Conservation (phyloP, 106 monocot genomes). For the Apostasia shenzhenica region DNA sequence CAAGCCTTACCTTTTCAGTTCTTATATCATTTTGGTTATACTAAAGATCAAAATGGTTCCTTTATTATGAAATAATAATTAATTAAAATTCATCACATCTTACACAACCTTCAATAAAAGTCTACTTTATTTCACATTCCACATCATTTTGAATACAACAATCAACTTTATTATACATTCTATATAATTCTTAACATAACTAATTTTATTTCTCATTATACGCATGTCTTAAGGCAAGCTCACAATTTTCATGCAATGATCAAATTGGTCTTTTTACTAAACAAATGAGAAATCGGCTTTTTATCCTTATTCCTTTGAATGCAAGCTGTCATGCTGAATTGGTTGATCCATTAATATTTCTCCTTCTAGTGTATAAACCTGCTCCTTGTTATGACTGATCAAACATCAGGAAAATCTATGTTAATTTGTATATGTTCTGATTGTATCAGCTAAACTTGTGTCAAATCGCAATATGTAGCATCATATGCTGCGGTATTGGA, state of each 20-base stretch:
- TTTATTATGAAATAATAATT: no score
- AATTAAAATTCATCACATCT: no score
- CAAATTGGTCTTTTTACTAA: background rate
- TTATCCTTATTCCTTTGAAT: background rate
- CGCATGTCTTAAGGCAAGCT: no score
- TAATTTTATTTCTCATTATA: background rate
- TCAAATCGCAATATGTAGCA: background rate
- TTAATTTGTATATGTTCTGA: background rate
- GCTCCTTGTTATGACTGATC: background rate
- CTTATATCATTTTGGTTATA: no score
- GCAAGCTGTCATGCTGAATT: background rate
- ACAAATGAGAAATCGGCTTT: background rate
- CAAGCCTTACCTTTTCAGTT: no score
- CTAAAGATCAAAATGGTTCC: no score
- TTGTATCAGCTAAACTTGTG: background rate
- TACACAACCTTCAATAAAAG: no score
- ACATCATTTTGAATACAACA: background rate
- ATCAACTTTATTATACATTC: background rate
- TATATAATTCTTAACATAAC: background rate
- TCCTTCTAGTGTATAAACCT: background rate
- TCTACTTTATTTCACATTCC: no score
- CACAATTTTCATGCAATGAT: background rate
- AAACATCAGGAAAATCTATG: background rate
- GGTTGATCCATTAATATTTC: background rate
- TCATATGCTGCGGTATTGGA: background rate